These are phyloP conservation scores for Sclerotinia spermophila DNA, from an alignment of 2,329 filamentous ascomycete genomes.

Conservation along the genomic window DNA sequence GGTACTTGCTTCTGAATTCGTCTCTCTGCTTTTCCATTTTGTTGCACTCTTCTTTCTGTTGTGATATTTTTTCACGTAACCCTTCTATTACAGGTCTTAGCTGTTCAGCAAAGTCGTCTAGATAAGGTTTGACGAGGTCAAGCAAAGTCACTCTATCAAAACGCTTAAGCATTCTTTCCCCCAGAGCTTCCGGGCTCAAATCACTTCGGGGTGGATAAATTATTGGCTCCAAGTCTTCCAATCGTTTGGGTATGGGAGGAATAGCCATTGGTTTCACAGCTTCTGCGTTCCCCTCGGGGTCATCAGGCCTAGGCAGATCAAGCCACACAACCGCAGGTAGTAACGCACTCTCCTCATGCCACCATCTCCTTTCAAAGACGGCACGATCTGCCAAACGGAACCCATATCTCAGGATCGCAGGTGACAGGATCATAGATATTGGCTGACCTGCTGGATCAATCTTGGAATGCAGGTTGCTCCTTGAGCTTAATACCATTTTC, in stretches of 20 bases:
- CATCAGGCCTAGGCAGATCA: neutral
- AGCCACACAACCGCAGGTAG: accelerated
- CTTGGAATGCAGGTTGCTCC: accelerated
- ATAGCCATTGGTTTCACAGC: neutral
- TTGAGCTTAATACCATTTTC: accelerated
- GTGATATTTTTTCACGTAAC: neutral
- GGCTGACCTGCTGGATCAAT: neutral
- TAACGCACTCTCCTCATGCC: accelerated
- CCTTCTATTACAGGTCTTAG: neutral
- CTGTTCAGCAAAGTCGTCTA: neutral
- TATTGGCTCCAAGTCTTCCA: neutral
- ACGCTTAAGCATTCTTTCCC: neutral
- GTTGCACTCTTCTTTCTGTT: neutral
- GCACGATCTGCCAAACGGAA: accelerated
- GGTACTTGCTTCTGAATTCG: neutral
- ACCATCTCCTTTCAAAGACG: neutral
- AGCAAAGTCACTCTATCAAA: neutral
- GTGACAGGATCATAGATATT: neutral
- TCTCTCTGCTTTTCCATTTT: neutral
- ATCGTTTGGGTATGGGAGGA: neutral
- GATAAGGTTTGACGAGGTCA: neutral
- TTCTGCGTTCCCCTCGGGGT: neutral
- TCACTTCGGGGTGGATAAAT: neutral
- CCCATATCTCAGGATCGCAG: neutral
- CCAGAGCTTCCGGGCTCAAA: neutral